Conservation (phyloP, 352 stramenopile genomes). For the Blastocystis sp. region DNA sequence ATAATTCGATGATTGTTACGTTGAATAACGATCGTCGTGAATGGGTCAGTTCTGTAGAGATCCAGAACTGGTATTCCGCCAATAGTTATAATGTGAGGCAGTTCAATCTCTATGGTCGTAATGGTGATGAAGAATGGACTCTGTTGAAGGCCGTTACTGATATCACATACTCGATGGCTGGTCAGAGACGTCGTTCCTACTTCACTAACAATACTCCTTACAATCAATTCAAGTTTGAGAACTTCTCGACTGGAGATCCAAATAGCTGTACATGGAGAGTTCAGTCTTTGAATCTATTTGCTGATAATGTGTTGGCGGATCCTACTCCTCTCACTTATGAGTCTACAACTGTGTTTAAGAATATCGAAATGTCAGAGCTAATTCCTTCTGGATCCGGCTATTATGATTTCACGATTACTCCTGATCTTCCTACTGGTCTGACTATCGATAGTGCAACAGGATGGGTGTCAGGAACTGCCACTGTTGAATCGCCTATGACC, state of each 20-base stretch:
- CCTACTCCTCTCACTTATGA: not conserved
- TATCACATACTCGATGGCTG: not conserved
- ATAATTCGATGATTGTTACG: not conserved
- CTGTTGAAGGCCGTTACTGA: not conserved
- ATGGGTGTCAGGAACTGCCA: not conserved
- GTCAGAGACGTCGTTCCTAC: not conserved
- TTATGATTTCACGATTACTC: not conserved
- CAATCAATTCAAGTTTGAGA: slow-evolving; percentile 11
- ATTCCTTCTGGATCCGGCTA: not conserved
- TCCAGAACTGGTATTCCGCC: not conserved
- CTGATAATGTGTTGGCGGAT: not conserved
- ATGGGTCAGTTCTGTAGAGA: not conserved
- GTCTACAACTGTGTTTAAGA: not conserved
- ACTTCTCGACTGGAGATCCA: not conserved
- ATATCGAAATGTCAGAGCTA: slow-evolving; percentile 4
- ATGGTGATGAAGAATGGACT: not conserved
- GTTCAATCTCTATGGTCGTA: not conserved
- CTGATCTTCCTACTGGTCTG: not conserved
- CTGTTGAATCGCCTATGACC: not conserved
- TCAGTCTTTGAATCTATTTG: not conserved
- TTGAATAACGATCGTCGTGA: not conserved
- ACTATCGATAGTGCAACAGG: not conserved
- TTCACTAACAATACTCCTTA: not conserved
- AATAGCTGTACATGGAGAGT: not conserved
- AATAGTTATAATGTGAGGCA: not conserved